Base-by-base conservation (phyloP, 495 filamentous ascomycete species). In the Xylaria intraflava region DNA sequence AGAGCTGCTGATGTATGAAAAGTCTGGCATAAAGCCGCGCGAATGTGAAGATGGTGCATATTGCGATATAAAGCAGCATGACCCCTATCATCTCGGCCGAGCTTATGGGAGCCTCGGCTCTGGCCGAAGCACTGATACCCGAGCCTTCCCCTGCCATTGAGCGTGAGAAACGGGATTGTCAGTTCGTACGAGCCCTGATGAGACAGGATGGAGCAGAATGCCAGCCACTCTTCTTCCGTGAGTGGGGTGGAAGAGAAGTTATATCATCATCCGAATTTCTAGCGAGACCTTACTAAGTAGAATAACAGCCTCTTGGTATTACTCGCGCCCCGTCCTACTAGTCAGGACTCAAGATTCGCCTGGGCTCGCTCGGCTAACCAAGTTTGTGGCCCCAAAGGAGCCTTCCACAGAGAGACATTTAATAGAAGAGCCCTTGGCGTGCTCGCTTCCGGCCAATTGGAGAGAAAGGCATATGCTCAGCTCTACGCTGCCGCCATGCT, bases 1-100 rank as follows among this genome's bases (percentile, higher is more conserved):
- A 58, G 23, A 58, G 20, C 16, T 53, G 55, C 22, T 53, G 55
- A 49, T 58, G 55, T 20, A 58, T 38, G 40, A 53, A 53, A 29
- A 43, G 53, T 33, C 58, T 50, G 1, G 49, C 46, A 22, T 41
- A 54, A 11, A 60, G 17, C 3, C 58, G 31, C 3, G 54, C 23
- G 33, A 53, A 8, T 0, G 54, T 57, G 46, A 57, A 57, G 7
- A 51, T 24, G 8, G 54, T 57, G 14, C 39, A 57, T 16, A 60
- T 42, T 5, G 29, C 20, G 6, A 54, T 29, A 30, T 45, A 53
- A 14, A 60, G 48, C n/a, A 40, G 16, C 46, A 53, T 27, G 11
- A 50, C 45, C 3, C 53, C 54, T 45, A 60, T 50, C 27, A 60
- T 19, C 27, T 31, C 40, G 6, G 39, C 39, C 11, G 46, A 46